Evolutionary conservation across 1,139 yeast genomes (phyloP), one percentile per base, ranked within the genome.

Genomic region (Entelexis sorbosivorans): DNA sequence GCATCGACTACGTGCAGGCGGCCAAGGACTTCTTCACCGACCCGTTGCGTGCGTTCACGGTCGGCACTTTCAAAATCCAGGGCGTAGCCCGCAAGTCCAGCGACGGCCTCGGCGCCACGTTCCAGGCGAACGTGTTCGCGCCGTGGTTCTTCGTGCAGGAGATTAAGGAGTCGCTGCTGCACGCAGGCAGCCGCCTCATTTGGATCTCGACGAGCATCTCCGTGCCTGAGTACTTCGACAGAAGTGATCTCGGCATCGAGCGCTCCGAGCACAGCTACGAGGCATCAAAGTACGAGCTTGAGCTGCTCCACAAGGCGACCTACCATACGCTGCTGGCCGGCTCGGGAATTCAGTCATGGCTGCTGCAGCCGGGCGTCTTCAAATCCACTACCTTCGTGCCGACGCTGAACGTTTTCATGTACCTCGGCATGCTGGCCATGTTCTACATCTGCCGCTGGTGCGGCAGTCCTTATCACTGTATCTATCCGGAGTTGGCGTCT

Each of bases 341-440:
- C 14, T 61, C 73, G 51, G 82, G 79, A 1, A 77, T 91, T 48
- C 71, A 71, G 43, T 89, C 84, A 62, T 86, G 83, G 67, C 70
- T 91, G 44, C 80, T 85, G 9, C 96, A 91, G 57, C 99, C 99
- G 0, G 99, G 99, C 16, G 86, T 93, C 34, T 88, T 93, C 66
- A 81, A 83, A 29, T 83, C 95, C 54, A 82, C 82, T 57, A 82
- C 94, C 2, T 86, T 85, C 61, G 80, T 77, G 63, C 78, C 84
- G 55, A 83, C 76, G 58, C 74, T 93, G 64, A 87, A 87, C 63
- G 67, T 82, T 9, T 72, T 88, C 65, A 81, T 95, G 1, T 85
- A 79, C 63, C 79, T 83, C 58, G 94, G 95, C 10, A 91, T 91
- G 97, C 64, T 88, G 57, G 57, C 79, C 46, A 70, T 88, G 64